phyloP scores from a whole-genome alignment of 1,284 basidiomycete species.

The Moniliophthora roreri region DNA sequence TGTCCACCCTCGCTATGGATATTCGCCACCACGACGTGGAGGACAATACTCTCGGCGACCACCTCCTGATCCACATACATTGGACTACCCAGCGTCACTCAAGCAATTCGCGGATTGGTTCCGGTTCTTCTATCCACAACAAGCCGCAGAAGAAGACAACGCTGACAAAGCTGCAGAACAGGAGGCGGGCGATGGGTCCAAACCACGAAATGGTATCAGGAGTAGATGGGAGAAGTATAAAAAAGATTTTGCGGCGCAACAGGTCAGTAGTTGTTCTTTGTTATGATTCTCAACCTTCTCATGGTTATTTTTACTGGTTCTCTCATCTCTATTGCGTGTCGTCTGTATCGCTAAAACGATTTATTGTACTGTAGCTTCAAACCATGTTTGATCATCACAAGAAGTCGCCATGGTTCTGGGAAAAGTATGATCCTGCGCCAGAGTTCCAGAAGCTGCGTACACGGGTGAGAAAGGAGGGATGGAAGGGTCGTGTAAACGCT shows the following conservation, averaged over 20 bases:
- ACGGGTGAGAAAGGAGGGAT: conserved; percentile 79
- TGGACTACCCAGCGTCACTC: conserved; percentile 79
- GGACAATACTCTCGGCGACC: conserved; percentile 45
- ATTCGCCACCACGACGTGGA: conserved; percentile 55
- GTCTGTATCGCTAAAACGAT: conserved; percentile 30
- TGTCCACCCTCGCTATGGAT: conserved; percentile 64
- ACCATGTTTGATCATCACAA: conserved; percentile 90
- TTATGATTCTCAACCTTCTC: background rate
- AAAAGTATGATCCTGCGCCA: conserved; percentile 83
- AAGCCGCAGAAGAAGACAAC: conserved; percentile 75
- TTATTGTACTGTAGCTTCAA: conserved; percentile 70
- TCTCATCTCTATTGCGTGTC: conserved; percentile 13
- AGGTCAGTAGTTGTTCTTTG: conserved; percentile 57
- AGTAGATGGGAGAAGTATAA: conserved; percentile 89
- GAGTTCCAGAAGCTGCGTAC: conserved; percentile 70
- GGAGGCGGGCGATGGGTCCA: conserved; percentile 74
- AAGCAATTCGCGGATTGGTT: conserved; percentile 93
- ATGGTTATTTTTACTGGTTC: background rate
- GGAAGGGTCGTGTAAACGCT: conserved; percentile 67
- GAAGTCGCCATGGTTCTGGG: conserved; percentile 91
- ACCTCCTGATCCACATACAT: conserved; percentile 78
- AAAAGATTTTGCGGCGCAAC: conserved; percentile 80
- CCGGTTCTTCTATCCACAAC: conserved; percentile 73
- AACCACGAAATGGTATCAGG: conserved; percentile 79
- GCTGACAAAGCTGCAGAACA: conserved; percentile 79